Evolutionary conservation across 148 eudicot genomes (phyloP), one percentile per base, ranked within the genome.

Genomic region (Dysphania ambrosioides): DNA sequence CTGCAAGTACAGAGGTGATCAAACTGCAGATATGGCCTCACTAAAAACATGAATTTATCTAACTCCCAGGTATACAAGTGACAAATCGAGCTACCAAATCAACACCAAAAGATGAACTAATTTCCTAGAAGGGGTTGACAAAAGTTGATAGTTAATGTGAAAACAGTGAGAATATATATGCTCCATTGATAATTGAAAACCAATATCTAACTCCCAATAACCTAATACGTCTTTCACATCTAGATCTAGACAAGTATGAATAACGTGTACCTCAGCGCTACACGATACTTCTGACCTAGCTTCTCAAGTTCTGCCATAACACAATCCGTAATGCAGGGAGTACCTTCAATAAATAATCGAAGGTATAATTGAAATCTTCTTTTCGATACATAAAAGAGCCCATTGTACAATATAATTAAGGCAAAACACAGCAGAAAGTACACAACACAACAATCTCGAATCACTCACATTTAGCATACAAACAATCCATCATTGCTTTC

Each of bases 281-380:
- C 94, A 34, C 97, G 92, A 75, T 96, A 92, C 77, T 96, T 96
- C 76, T 88, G 90, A 61, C 99, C 99, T 68, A 96, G 76, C 85
- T 92, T 96, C 84, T 96, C 99, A 64, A 96, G 97, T 82, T 96
- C 97, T 35, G 97, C 99, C 93, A 96, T 96, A 58, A 92, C 97
- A 80, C 99, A 96, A 82, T 95, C 97, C 6, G 99, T 95, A 32
- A 92, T 95, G 68, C 99, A 95, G 61, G 99, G 99, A 66, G 99
- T 95, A 75, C 99, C 99, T 95, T 36, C 13, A 67, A 24, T 71
- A 24, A 67, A 24, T 71, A 24, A 27, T 1, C 10, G 59, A 79
- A 72, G 18, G 13, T 32, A 40, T 35, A 63, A 29, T 34, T 10
- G 5, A 8, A n/a, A n/a, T 0, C 1, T 13, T 44, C 13, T 44